Evolutionary conservation across 306 rosid genomes (phyloP).

Genomic region (Gleditsia sinensis): DNA sequence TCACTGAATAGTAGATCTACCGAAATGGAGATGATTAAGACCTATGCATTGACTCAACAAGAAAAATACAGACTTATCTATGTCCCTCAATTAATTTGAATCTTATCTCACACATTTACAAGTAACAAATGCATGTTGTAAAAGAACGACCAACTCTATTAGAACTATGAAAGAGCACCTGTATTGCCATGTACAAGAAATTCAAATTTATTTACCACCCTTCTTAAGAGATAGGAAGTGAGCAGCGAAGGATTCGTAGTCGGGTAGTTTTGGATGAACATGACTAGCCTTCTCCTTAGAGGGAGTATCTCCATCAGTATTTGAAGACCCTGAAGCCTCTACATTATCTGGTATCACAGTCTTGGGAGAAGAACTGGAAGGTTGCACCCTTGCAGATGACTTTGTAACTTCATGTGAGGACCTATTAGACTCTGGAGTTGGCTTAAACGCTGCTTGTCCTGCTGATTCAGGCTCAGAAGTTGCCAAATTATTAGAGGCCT

Average conservation of each 20-base stretch:
- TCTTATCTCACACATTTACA: background rate
- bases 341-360: conserved; percentile 21
- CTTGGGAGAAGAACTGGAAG: conserved; percentile 31
- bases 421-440: conserved; percentile 34
- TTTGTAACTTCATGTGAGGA: conserved; percentile 26
- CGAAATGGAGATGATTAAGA: background rate
- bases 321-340: conserved; percentile 36
- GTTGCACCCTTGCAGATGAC: conserved; percentile 25
- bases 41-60: background rate
- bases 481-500: conserved; percentile 42
- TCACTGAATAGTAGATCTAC: background rate
- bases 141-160: conserved; percentile 6
- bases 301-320: conserved; percentile 13
- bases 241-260: conserved; percentile 54
- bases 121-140: background rate
- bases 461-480: conserved; percentile 33
- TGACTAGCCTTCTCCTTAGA: conserved; percentile 49
- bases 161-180: background rate
- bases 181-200: conserved; percentile 16
- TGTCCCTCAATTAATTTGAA: background rate
- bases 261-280: conserved; percentile 77
- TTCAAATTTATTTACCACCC: conserved; percentile 35
- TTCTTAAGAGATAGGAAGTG: conserved; percentile 56
- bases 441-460: conserved; percentile 36
- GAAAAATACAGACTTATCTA: background rate